Evolutionary conservation across 2,329 filamentous ascomycete species (phyloP), one percentile per base, ranked within the genome.

Genomic region (Alternaria sp.): DNA sequence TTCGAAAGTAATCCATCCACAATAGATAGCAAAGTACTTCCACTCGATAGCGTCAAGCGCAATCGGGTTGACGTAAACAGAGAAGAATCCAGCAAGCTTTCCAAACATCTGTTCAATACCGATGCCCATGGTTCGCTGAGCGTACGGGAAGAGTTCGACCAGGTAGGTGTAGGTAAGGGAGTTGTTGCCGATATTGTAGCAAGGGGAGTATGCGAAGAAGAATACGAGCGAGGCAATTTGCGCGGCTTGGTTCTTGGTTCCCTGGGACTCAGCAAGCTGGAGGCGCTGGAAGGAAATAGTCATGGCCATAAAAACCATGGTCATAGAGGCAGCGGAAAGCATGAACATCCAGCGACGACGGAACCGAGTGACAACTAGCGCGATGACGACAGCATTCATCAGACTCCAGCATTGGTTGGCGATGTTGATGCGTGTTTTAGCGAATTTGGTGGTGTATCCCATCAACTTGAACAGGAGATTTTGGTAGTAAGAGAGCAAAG

Each of bases 101-200:
- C 85, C 85, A 65, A 84, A 87, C 45, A 87, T 80, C 66, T 87
- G 85, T 72, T 85, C 84, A 54, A 86, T 79, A 36, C 84, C 85
- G 60, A 89, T 85, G 75, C 87, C 87, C 59, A 86, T 86, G 41
- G 85, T 83, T 61, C 86, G 83, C 55, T 84, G 81, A 2, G 84
- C 79, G 68, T 85, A 89, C 1, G 87, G 87, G 78, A 86, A 88
- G 0, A 89, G 75, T 63, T 89, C 87, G 22, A 88, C 79, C 5
- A 88, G 80, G 73, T 85, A 88, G 14, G 85, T 89, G 74, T 89
- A 89, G 1, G 86, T 88, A 56, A 90, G 79, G 14, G 88, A 86
- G 70, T 90, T 90, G 74, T 89, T 88, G n/a, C 87, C 87, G 51
- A 90, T 82, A 67, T 89, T 89, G 73, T 90, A 90, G 62, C 65